A percentile compares a stretch with the other conserved stretches of the same genome.
Conservation (phyloP, 345 rosid genomes). For the Brassica cretica region DNA sequence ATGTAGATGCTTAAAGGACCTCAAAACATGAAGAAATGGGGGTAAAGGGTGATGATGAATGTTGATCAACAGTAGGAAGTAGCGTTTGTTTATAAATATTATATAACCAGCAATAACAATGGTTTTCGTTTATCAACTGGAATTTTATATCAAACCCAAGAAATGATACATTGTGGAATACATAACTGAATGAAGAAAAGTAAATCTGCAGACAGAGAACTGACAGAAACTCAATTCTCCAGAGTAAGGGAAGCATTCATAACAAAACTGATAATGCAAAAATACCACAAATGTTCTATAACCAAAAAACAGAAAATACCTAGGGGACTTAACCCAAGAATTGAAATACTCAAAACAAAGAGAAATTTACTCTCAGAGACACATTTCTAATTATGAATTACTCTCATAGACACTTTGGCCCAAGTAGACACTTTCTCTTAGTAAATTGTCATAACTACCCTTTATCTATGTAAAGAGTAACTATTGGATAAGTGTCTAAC, state of each 20-base stretch:
- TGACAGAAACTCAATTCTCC: not conserved
- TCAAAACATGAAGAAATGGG: not conserved
- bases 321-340: not conserved
- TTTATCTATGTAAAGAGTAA: no score
- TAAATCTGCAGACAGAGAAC: not conserved
- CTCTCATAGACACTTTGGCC: no score
- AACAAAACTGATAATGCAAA: not conserved
- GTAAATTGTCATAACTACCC: no score
- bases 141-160: not conserved
- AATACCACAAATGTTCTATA: not conserved
- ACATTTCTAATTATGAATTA: no score
- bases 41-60: not conserved
- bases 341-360: not conserved
- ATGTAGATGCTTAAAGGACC: not conserved
- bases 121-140: not conserved
- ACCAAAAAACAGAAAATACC: not conserved
- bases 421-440: no score
- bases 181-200: not conserved
- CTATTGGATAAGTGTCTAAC: no score
- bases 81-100: not conserved
- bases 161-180: not conserved
- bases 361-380: no score
- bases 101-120: not conserved
- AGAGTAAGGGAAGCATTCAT: not conserved
- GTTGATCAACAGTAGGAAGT: not conserved